Conservation (phyloP, 257 asterid genomes). For the Coffea eugenioides region DNA sequence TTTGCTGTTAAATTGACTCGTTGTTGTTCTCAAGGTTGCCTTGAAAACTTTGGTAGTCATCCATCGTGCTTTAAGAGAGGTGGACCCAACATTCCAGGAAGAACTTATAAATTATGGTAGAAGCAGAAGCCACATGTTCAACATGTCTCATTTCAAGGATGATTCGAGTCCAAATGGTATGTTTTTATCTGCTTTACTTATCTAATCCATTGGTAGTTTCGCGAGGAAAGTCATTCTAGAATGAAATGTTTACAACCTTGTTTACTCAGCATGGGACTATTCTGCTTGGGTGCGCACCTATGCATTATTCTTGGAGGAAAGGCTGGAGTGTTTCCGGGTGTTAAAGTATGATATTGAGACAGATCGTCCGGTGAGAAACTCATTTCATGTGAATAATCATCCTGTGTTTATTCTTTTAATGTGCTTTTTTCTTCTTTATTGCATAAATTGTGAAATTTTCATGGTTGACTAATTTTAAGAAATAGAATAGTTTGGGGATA, state of each 20-base stretch:
- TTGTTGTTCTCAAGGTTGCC: constrained; percentile 62
- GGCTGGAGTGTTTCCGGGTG: constrained; percentile 87
- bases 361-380: constrained; percentile 59
- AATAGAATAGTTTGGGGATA: not conserved
- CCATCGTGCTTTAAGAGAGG: constrained; percentile 97
- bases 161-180: constrained; percentile 95
- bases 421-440: not conserved
- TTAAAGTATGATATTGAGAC: constrained; percentile 82
- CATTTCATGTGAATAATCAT: not conserved
- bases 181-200: constrained; percentile 14
- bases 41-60: constrained; percentile 86
- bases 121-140: constrained; percentile 83
- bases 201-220: constrained; percentile 4
- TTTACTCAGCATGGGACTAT: constrained; percentile 87
- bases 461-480: not conserved
- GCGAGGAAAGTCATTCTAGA: constrained; percentile 4
- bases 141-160: constrained; percentile 90
- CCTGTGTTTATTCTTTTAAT: not conserved
- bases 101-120: constrained; percentile 82
- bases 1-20: not conserved
- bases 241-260: constrained; percentile 19
- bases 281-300: constrained; percentile 96
- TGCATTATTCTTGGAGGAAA: constrained; percentile 91
- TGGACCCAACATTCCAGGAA: constrained; percentile 95
- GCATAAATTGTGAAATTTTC: not conserved